Percentiles rank a stretch among this genome's conserved stretches.
These are phyloP conservation scores for Hyphopichia wangnamkhiaoensis DNA, from an alignment of 1,139 yeast species.

Conservation along the genomic window DNA sequence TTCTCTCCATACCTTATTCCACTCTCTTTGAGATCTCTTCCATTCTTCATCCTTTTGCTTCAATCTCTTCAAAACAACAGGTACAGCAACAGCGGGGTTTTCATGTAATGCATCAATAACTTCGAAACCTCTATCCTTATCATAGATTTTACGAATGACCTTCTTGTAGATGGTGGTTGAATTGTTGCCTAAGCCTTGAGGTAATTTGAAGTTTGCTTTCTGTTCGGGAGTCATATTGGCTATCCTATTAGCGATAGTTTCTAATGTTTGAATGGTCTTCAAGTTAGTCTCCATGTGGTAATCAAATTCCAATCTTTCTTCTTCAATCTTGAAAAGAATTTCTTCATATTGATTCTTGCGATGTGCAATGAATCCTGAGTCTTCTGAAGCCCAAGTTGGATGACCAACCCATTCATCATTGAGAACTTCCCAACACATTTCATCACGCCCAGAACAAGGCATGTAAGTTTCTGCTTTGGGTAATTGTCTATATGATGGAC, in stretches of 20 bases:
- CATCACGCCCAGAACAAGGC: constrained; percentile 99
- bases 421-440: constrained; percentile 98
- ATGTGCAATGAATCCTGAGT: constrained; percentile 96
- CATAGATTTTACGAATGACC: constrained; percentile 88
- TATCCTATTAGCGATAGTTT: constrained; percentile 91
- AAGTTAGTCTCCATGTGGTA: constrained; percentile 92
- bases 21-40: constrained; percentile 97
- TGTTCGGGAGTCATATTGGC: constrained; percentile 93
- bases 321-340: constrained; percentile 90
- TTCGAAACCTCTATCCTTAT: constrained; percentile 92
- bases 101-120: constrained; percentile 95
- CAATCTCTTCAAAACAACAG: constrained; percentile 84
- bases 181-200: constrained; percentile 91
- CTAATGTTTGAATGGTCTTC: constrained; percentile 92
- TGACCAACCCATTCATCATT: constrained; percentile 99
- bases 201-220: constrained; percentile 79
- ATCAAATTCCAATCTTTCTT: constrained; percentile 96
- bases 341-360: constrained; percentile 97
- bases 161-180: constrained; percentile 90
- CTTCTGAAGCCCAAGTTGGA: constrained; percentile 99
- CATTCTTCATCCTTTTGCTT: constrained; percentile 99
- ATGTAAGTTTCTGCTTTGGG: constrained; percentile 94
- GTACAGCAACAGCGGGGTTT: constrained; percentile 92
- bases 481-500: constrained; percentile 89
- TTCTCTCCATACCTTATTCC: constrained; percentile 99